Percentiles rank a stretch among this genome's conserved stretches.
These are phyloP conservation scores for Chiua virens DNA, from an alignment of 768 basidiomycete genomes.

Conservation along the genomic window DNA sequence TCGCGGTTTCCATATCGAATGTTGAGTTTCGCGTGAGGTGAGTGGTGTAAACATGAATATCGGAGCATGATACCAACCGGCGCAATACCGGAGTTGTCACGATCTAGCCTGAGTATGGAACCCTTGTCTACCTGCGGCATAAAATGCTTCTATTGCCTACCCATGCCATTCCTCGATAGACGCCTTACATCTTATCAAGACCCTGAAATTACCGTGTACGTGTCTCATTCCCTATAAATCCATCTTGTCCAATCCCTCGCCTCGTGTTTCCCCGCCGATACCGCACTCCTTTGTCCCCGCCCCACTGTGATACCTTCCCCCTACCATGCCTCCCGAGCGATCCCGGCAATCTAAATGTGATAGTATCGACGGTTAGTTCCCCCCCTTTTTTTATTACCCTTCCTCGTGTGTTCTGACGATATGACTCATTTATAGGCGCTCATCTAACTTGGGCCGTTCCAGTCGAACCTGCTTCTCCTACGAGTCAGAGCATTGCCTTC, in stretches of 20 bases:
- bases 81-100: slow-evolving; percentile 19
- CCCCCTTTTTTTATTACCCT: neutral
- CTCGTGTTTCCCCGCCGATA: slow-evolving; percentile 27
- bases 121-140: slow-evolving; percentile 16
- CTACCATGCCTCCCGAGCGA: slow-evolving; percentile 49
- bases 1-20: slow-evolving; percentile 17
- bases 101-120: slow-evolving; percentile 24
- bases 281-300: slow-evolving; percentile 14
- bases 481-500: slow-evolving; percentile 47
- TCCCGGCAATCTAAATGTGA: slow-evolving; percentile 36
- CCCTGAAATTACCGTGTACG: slow-evolving; percentile 38
- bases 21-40: slow-evolving; percentile 14
- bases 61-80: slow-evolving; percentile 18
- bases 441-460: slow-evolving; percentile 49
- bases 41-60: slow-evolving; percentile 15
- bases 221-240: slow-evolving; percentile 33
- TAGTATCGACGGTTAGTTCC: slow-evolving; percentile 36
- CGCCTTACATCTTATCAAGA: slow-evolving; percentile 30
- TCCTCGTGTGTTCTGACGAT: slow-evolving; percentile 6
- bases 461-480: slow-evolving; percentile 37
- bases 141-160: slow-evolving; percentile 32
- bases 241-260: slow-evolving; percentile 12
- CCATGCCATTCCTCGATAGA: slow-evolving; percentile 29
- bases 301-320: slow-evolving; percentile 26
- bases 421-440: slow-evolving; percentile 32